Evolutionary conservation across 768 basidiomycete genomes (phyloP).

Genomic region (Filobasidium wieringae): DNA sequence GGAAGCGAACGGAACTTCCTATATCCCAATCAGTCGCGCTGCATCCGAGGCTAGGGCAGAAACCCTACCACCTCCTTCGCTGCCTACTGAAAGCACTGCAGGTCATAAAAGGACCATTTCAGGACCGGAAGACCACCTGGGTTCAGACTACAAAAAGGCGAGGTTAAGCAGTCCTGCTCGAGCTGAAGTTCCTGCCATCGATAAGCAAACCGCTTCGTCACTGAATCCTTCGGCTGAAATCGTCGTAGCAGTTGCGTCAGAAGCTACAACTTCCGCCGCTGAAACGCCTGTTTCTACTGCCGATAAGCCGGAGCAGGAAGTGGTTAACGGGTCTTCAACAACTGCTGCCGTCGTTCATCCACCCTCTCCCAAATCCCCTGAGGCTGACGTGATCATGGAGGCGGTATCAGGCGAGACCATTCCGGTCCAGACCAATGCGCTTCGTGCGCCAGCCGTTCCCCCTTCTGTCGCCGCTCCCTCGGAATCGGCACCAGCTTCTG

Average conservation of each 20-base stretch:
- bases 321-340: too few relatives aligned
- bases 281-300: neutral
- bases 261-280: neutral
- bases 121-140: neutral
- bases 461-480: too few relatives aligned
- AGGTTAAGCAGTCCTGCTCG: neutral
- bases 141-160: constrained; percentile 1
- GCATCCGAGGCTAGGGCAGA: constrained; percentile 8
- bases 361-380: constrained; percentile 12
- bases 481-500: too few relatives aligned
- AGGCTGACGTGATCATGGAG: neutral
- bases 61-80: neutral
- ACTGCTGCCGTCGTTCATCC: constrained; percentile 35
- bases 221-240: neutral
- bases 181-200: too few relatives aligned
- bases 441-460: too few relatives aligned
- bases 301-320: constrained; percentile 42
- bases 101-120: neutral
- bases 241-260: neutral
- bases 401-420: neutral
- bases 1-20: neutral
- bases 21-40: constrained; percentile 6
- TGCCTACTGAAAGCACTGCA: neutral
- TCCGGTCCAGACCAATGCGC: too few relatives aligned
- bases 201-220: neutral